Percentiles rank a stretch among this genome's conserved stretches.
These are phyloP conservation scores for Cicer chorassanicum DNA, from an alignment of 306 rosid species.

Conservation along the genomic window DNA sequence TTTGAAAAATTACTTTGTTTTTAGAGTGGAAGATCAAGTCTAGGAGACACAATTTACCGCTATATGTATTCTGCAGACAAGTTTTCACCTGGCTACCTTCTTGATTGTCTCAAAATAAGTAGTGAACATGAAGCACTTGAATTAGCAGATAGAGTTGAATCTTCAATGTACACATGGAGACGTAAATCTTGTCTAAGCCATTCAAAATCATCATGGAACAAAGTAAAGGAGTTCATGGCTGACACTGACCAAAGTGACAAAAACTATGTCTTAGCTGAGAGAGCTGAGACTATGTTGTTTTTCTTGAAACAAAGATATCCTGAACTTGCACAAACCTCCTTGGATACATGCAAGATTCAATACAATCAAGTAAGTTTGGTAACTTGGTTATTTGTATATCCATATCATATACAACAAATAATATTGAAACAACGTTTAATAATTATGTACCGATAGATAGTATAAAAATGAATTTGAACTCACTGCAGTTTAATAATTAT, in stretches of 20 bases:
- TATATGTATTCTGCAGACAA: slow-evolving; percentile 64
- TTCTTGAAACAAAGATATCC: slow-evolving; percentile 90
- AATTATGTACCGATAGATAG: neutral
- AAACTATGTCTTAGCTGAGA: slow-evolving; percentile 78
- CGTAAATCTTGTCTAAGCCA: slow-evolving; percentile 82
- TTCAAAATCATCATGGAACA: slow-evolving; percentile 89
- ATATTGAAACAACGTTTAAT: neutral
- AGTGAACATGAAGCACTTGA: slow-evolving; percentile 95
- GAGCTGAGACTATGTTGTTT: slow-evolving; percentile 75
- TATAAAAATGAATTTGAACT: neutral
- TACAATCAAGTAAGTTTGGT: slow-evolving; percentile 63
- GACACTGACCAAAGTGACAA: slow-evolving; percentile 70
- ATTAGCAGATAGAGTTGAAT: slow-evolving; percentile 80
- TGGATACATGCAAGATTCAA: slow-evolving; percentile 94
- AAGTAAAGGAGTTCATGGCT: slow-evolving; percentile 80
- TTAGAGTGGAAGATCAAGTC: slow-evolving; percentile 83
- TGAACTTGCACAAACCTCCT: slow-evolving; percentile 86
- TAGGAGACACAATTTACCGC: slow-evolving; percentile 83
- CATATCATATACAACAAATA: slow-evolving; percentile 22
- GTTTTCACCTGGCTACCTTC: slow-evolving; percentile 72
- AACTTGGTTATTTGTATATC: neutral
- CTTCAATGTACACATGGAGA: slow-evolving; percentile 98
- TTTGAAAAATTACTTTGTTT: slow-evolving; percentile 10
- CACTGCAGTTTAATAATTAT: too few species aligned
- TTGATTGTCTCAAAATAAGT: slow-evolving; percentile 67